Evolutionary conservation across 495 filamentous ascomycete genomes (phyloP).

Genomic region (Penicillium flavigenum): DNA sequence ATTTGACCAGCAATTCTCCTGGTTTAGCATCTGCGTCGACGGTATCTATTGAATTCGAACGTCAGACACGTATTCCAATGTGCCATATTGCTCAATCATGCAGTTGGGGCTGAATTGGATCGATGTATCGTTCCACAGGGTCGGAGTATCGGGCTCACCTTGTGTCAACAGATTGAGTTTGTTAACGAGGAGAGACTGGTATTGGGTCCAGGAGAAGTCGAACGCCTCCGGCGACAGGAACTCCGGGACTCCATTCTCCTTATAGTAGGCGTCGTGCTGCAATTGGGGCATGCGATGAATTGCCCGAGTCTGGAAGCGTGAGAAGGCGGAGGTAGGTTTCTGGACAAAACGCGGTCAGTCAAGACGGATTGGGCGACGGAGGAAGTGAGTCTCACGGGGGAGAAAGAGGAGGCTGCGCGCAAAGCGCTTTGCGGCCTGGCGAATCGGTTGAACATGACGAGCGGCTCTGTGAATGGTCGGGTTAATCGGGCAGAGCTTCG

Average conservation of each 20-base stretch:
- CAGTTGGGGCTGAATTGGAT: neutral
- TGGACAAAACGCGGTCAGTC: constrained; percentile 30
- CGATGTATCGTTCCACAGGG: constrained; percentile 10
- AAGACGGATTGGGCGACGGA: constrained; percentile 8
- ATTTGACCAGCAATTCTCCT: constrained; percentile 68
- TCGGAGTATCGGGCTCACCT: constrained; percentile 52
- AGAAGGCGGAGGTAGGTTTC: constrained; percentile 44
- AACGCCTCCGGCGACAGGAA: constrained; percentile 66
- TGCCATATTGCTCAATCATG: neutral
- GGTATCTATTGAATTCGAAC: constrained; percentile 40
- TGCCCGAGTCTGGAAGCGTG: constrained; percentile 44
- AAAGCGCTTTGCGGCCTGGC: constrained; percentile 52
- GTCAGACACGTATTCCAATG: neutral
- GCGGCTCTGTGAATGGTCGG: constrained; percentile 14
- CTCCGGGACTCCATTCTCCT: constrained; percentile 61
- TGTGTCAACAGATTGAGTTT: constrained; percentile 71
- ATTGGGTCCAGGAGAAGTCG: constrained; percentile 76
- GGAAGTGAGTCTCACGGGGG: constrained; percentile 29
- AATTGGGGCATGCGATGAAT: constrained; percentile 62
- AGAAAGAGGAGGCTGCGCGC: constrained; percentile 39
- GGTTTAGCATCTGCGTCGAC: constrained; percentile 55
- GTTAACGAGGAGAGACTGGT: constrained; percentile 69
- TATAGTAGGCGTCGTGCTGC: constrained; percentile 50
- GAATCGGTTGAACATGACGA: constrained; percentile 54
- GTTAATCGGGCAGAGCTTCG: constrained; percentile 19